A percentile compares a stretch with the other conserved stretches of the same genome.
Evolutionary conservation across 1,284 basidiomycete genomes (phyloP).

Genomic region (Phellopilus nigrolimitatus): DNA sequence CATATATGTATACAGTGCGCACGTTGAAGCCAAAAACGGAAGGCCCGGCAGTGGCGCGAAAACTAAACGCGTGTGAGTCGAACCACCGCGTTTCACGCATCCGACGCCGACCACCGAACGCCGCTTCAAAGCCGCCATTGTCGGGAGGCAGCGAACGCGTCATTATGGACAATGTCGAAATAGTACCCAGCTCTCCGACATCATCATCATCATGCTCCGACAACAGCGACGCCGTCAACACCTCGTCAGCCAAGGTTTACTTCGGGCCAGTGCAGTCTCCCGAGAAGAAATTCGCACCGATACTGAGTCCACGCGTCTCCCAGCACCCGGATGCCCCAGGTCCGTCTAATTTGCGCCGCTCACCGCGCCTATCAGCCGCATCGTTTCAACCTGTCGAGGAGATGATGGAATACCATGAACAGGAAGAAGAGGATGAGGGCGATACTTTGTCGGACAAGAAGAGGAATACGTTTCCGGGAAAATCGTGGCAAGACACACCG

Average conservation of each 20-base stretch:
- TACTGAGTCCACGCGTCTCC: constrained; percentile 29
- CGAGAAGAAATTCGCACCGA: constrained; percentile 42
- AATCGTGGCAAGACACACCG: constrained; percentile 10
- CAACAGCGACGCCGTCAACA: constrained; percentile 32
- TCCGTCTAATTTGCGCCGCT: constrained; percentile 43
- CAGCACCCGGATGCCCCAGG: constrained; percentile 17
- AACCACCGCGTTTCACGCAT: no score
- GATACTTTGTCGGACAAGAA: not conserved
- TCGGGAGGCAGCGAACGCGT: not conserved
- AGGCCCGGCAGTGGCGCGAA: no score
- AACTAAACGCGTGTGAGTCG: no score
- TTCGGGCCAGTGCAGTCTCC: constrained; percentile 53
- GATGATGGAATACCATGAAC: constrained; percentile 25
- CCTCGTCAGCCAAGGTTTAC: constrained; percentile 39
- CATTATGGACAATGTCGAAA: constrained; percentile 7
- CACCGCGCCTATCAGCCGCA: constrained; percentile 42
- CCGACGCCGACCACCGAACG: no score
- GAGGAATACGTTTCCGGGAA: not conserved
- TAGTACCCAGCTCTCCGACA: constrained; percentile 10
- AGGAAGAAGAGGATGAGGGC: constrained; percentile 29
- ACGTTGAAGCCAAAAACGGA: no score
- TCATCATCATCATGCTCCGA: constrained; percentile 12
- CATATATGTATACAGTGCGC: no score
- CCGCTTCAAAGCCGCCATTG: not conserved
- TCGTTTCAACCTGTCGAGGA: constrained; percentile 31